Evolutionary conservation across 495 filamentous ascomycete genomes (phyloP).

Genomic region (Barbatosphaeria neglecta): DNA sequence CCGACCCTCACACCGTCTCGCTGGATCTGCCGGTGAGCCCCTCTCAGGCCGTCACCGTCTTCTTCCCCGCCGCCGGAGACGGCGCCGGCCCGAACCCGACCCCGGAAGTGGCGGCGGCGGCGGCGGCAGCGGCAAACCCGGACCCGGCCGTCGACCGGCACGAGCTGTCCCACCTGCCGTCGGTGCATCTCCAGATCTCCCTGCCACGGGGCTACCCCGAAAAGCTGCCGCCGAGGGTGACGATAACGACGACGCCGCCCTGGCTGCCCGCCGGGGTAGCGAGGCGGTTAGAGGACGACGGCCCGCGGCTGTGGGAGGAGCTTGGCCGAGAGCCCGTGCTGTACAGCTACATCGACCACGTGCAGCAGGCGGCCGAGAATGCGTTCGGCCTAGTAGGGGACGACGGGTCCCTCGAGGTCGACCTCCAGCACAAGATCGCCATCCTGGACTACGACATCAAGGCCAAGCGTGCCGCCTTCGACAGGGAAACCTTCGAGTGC

Average conservation of each 20-base stretch:
- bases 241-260: constrained; percentile 49
- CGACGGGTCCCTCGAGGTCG: constrained; percentile 39
- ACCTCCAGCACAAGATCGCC: constrained; percentile 51
- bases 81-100: constrained; percentile 12
- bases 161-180: constrained; percentile 62
- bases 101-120: constrained; percentile 5
- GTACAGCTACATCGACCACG: constrained; percentile 74
- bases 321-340: constrained; percentile 64
- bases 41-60: constrained; percentile 51
- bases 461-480: constrained; percentile 61
- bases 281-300: constrained; percentile 49
- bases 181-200: constrained; percentile 54
- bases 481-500: constrained; percentile 78
- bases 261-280: constrained; percentile 59
- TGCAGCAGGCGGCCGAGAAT: constrained; percentile 68
- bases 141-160: constrained; percentile 40
- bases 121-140: constrained; percentile 1
- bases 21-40: constrained; percentile 68
- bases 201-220: constrained; percentile 71
- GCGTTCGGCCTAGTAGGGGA: constrained; percentile 59
- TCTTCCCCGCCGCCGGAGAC: constrained; percentile 49
- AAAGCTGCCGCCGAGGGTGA: constrained; percentile 49
- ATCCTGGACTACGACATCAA: constrained; percentile 72
- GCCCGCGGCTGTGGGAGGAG: constrained; percentile 65
- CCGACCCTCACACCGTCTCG: constrained; percentile 50